Base-by-base conservation (phyloP, 176 grass and related monocot genomes). In the Oryza glumipatula region DNA sequence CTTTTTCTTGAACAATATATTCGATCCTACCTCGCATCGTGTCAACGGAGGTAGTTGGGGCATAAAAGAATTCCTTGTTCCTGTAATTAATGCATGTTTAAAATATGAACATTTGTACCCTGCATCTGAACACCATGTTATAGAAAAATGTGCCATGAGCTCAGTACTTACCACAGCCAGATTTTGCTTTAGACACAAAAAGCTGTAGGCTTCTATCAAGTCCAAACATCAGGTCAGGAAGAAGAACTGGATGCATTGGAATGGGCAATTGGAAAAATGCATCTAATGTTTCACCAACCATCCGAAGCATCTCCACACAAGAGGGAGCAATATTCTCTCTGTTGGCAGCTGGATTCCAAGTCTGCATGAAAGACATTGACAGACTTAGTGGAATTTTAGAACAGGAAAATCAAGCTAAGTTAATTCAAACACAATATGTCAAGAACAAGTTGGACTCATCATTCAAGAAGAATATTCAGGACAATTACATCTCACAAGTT, bases 281-380 rank as follows among this genome's bases (percentile, higher is more conserved):
- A 94, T 98, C 96, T 70, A 98, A 80, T 12, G 91, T 94, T 85
- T 98, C 96, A 69, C 91, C 91, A 87, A 98, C 92, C 77, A 98
- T 86, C 63, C 93, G 91, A 45, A 98, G 89, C 83, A 95, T 94
- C 82, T 98, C 96, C 78, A 93, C 94, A 48, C 86, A 89, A 54
- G 96, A 95, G 43, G 96, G 91, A 49, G 96, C 96, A 66, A 94
- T 94, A 78, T 85, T 94, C 44, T 90, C 89, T 84, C 96, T 98
- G 81, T 98, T 98, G 49, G 91, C 93, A 89, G 91, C 86, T 71
- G 93, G 93, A 45, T 82, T 98, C 96, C 96, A 98, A 69, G 83
- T 90, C 96, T 98, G 84, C 76, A 88, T 52, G 87, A 60, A 75
- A 85, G 33, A 68, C 46, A 48, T 83, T 83, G 6, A 4, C 56